Evolutionary conservation across 352 stramenopile species (phyloP), one percentile per base, ranked within the genome.

Genomic region (Phytophthora quininea): DNA sequence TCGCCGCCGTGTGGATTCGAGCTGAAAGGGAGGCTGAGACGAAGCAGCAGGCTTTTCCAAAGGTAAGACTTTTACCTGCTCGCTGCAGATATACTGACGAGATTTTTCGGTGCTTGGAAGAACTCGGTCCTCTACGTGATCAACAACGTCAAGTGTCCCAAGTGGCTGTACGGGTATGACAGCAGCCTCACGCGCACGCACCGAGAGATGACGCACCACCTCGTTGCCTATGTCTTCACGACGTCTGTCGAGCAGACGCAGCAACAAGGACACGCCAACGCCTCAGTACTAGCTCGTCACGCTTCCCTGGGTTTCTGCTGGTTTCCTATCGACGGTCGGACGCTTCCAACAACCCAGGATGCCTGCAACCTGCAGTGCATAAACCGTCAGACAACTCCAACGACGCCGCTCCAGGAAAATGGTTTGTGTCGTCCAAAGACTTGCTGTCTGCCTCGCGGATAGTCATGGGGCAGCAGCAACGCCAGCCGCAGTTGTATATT

Each of bases 101-200:
- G 19, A 24, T 24, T 24, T 24, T 24, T 24, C 19, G 19, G 19
- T 24, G 19, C 19, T 46, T 12, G 38, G 19, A 61, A 79, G 72
- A 76, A 74, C 30, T 38, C 72, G 9, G 45, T 67, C 12, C 9
- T 79, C 27, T 79, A 70, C 30, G 67, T 70, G 19, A 50, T 79
- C 46, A 79, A 79, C 54, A 69, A 70, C 33, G 55, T 64, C 38
- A 32, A 58, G 4, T 74, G 59, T 12, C 68, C 69, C 4, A 73
- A 73, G 35, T 80, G 69, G 73, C 69, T 71, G 50, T 80, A 77
- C 56, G 68, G 54, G 29, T 77, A 77, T 45, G 65, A 80, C 40
- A 77, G 64, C 46, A 74, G 69, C 29, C 49, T 71, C 11, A 77
- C 69, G 19, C 62, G 70, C 15, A 60, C 48, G 3, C 73, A 80